Percentiles rank a stretch among this genome's conserved stretches.
Conservation (phyloP, 306 rosid genomes). For the Citrullus mucosospermus region DNA sequence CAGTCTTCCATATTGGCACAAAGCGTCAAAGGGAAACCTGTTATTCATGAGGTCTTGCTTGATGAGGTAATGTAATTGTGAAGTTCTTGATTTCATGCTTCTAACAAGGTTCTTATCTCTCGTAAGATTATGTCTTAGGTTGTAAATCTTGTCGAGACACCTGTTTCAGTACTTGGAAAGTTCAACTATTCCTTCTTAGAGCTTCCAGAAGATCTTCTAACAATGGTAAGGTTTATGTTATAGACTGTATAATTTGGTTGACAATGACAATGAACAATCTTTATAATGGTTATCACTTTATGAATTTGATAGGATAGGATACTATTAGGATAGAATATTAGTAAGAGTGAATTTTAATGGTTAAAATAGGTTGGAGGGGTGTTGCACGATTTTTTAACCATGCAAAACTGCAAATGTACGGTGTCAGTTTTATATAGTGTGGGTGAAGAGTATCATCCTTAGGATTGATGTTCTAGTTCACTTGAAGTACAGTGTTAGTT, state of each 20-base stretch:
- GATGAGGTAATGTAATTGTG: slow-evolving; percentile 49
- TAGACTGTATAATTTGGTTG: not conserved
- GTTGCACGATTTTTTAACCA: too few species aligned
- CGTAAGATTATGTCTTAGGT: slow-evolving; percentile 35
- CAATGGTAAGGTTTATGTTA: slow-evolving; percentile 45
- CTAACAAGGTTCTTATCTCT: not conserved
- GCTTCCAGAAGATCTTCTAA: slow-evolving; percentile 91
- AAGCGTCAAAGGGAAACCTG: slow-evolving; percentile 55
- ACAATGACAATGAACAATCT: not conserved
- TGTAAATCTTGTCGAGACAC: slow-evolving; percentile 89
- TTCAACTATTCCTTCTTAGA: slow-evolving; percentile 69
- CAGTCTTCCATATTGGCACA: slow-evolving; percentile 51
- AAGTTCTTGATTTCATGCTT: slow-evolving; percentile 15
- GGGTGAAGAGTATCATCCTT: too few species aligned
- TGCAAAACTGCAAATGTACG: too few species aligned
- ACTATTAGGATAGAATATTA: not conserved
- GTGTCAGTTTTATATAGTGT: too few species aligned
- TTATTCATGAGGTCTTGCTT: slow-evolving; percentile 57
- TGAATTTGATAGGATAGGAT: not conserved
- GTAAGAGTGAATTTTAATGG: not conserved
- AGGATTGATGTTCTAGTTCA: too few species aligned
- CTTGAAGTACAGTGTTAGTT: too few species aligned
- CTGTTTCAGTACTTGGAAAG: slow-evolving; percentile 82
- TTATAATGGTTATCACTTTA: not conserved
- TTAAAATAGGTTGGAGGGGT: not conserved